Conservation (phyloP, 2,329 filamentous ascomycete genomes). For the Conoideocrella luteorostrata region DNA sequence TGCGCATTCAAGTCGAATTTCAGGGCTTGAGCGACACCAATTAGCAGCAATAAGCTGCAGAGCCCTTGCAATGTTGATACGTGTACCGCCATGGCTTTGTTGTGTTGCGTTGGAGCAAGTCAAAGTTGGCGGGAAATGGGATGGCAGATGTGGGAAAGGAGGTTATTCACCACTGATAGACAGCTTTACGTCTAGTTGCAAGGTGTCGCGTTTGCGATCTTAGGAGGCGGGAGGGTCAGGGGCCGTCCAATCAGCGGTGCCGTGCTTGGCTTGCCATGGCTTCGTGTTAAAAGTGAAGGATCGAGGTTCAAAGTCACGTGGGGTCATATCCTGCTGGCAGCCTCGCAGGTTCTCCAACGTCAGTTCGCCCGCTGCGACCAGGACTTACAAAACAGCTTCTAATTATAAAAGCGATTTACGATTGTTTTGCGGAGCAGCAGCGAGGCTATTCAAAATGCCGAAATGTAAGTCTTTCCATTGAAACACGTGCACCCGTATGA, state of each 20-base stretch:
- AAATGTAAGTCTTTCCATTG: slow-evolving; percentile 7
- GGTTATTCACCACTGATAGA: background rate
- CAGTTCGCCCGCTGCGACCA: too few relatives aligned
- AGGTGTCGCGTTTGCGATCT: slow-evolving; percentile 9
- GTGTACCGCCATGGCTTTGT: slow-evolving; percentile 39
- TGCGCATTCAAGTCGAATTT: slow-evolving; percentile 88
- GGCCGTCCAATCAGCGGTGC: background rate
- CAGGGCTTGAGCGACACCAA: slow-evolving; percentile 57
- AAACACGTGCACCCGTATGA: too few relatives aligned
- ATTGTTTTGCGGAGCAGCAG: background rate
- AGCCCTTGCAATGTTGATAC: slow-evolving; percentile 50
- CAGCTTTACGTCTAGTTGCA: slow-evolving; percentile 5
- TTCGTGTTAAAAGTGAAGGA: too few relatives aligned
- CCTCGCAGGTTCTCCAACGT: too few relatives aligned
- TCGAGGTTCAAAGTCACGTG: too few relatives aligned
- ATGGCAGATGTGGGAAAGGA: background rate
- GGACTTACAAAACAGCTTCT: too few relatives aligned
- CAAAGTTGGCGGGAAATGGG: slow-evolving; percentile 10
- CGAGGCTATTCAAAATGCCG: slow-evolving; percentile 5
- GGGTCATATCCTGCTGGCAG: too few relatives aligned
- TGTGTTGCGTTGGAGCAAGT: background rate
- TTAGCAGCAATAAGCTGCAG: slow-evolving; percentile 51
- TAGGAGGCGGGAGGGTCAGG: background rate
- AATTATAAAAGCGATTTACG: too few relatives aligned
- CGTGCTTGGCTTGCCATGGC: too few relatives aligned